These are phyloP conservation scores for Naganishia cerealis DNA, from an alignment of 1,284 basidiomycete genomes.

Conservation along the genomic window DNA sequence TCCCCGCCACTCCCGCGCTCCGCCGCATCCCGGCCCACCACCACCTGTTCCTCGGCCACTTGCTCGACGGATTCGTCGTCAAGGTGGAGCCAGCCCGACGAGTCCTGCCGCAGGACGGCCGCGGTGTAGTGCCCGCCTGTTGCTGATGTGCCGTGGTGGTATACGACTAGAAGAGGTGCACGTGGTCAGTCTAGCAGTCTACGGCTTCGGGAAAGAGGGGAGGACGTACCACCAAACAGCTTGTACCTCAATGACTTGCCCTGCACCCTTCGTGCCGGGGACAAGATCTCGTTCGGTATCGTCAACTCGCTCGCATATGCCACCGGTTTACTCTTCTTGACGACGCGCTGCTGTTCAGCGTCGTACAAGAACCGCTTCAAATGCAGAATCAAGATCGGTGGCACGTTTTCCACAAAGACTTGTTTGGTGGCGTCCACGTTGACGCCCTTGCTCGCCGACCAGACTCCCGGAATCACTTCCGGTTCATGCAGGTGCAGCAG, in stretches of 20 bases:
- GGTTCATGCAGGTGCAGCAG: conserved; percentile 75
- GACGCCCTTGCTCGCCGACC: conserved; percentile 61
- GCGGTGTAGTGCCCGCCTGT: conserved; percentile 95
- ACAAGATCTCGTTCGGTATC: conserved; percentile 70
- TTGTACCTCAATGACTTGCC: conserved; percentile 67
- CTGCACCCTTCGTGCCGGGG: conserved; percentile 58
- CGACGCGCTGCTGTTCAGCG: conserved; percentile 60
- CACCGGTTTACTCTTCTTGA: conserved; percentile 82
- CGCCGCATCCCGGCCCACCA: conserved; percentile 57
- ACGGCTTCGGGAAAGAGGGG: background rate
- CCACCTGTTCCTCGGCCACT: conserved; percentile 62
- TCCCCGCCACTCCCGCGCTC: conserved; percentile 59
- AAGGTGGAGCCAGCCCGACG: conserved; percentile 79
- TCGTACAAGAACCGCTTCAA: conserved; percentile 93
- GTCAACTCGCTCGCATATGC: conserved; percentile 75
- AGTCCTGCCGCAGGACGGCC: conserved; percentile 73
- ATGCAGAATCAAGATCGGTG: conserved; percentile 83
- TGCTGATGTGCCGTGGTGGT: conserved; percentile 89
- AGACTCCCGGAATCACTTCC: conserved; percentile 75
- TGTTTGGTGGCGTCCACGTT: conserved; percentile 82
- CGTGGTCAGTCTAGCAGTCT: conserved; percentile 10
- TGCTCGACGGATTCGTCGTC: conserved; percentile 69
- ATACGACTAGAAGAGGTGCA: conserved; percentile 64
- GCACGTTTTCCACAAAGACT: conserved; percentile 80
- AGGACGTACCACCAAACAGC: conserved; percentile 74